Conservation (phyloP, 352 stramenopile genomes). For the Peronospora farinosa region DNA sequence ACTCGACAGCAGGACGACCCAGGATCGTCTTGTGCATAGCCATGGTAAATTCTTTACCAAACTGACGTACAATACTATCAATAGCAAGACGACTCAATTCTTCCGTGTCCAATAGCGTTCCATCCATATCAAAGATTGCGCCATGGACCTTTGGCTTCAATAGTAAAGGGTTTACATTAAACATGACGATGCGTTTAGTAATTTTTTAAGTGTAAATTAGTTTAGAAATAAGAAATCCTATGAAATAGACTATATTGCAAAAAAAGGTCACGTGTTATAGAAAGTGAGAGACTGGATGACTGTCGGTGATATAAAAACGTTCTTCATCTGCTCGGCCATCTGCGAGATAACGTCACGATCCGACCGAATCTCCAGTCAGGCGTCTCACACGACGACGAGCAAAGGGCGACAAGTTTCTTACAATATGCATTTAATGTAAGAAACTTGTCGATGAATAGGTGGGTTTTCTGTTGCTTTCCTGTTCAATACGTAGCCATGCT, state of each 20-base stretch:
- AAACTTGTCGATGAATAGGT: no score
- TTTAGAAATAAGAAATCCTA: background rate
- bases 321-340: no score
- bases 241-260: background rate
- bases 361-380: no score
- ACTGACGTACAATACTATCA: conserved; percentile 41
- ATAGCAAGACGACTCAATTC: conserved; percentile 60
- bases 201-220: background rate
- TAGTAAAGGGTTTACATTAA: conserved; percentile 3
- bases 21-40: conserved; percentile 71
- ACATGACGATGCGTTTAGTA: conserved; percentile 4
- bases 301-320: no score
- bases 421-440: no score
- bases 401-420: no score
- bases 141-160: conserved; percentile 29
- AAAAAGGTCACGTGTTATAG: no score
- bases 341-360: no score
- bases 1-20: conserved; percentile 55
- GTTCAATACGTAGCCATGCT: no score
- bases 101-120: conserved; percentile 77
- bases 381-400: no score
- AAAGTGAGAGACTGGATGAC: no score
- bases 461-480: no score
- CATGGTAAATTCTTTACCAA: conserved; percentile 54
- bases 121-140: conserved; percentile 80